phyloP scores from a whole-genome alignment of 768 basidiomycete species.

The Leccinum barrowsii region DNA sequence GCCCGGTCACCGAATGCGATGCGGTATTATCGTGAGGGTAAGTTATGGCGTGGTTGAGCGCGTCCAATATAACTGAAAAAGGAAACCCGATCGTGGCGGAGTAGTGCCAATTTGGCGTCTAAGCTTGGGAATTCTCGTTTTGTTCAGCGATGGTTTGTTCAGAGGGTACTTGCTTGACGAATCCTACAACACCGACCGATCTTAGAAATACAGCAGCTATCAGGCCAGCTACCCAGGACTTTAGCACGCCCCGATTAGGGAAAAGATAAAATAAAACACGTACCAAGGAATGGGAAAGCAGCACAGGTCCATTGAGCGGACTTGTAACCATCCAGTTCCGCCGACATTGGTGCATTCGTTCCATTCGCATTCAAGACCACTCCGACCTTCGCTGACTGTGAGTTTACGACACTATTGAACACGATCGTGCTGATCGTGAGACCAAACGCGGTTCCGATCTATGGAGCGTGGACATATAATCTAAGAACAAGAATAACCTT shows the following conservation, averaged over 20 bases:
- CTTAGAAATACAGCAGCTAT: constrained; percentile 38
- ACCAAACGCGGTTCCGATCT: constrained; percentile 70
- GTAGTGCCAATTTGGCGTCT: not conserved
- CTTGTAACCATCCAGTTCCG: constrained; percentile 52
- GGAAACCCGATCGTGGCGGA: not conserved
- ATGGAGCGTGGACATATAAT: not conserved
- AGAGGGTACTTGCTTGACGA: constrained; percentile 10
- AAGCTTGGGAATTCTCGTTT: constrained; percentile 2
- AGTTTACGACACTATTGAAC: constrained; percentile 49
- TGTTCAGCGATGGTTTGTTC: constrained; percentile 23
- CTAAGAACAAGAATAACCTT: not conserved
- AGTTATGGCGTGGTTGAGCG: not conserved
- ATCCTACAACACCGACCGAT: constrained; percentile 41
- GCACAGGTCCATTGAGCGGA: constrained; percentile 65
- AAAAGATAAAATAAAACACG: not conserved
- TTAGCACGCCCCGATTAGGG: not conserved
- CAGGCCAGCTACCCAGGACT: constrained; percentile 22
- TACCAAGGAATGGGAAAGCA: constrained; percentile 60
- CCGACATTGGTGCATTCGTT: constrained; percentile 30
- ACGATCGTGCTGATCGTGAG: constrained; percentile 71
- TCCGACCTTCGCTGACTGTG: constrained; percentile 31
- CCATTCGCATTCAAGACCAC: constrained; percentile 28
- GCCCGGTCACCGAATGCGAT: not conserved
- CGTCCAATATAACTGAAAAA: not conserved
- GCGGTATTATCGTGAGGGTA: not conserved